Evolutionary conservation across 768 basidiomycete species (phyloP), one percentile per base, ranked within the genome.

Genomic region (Trametes cinnabarina): DNA sequence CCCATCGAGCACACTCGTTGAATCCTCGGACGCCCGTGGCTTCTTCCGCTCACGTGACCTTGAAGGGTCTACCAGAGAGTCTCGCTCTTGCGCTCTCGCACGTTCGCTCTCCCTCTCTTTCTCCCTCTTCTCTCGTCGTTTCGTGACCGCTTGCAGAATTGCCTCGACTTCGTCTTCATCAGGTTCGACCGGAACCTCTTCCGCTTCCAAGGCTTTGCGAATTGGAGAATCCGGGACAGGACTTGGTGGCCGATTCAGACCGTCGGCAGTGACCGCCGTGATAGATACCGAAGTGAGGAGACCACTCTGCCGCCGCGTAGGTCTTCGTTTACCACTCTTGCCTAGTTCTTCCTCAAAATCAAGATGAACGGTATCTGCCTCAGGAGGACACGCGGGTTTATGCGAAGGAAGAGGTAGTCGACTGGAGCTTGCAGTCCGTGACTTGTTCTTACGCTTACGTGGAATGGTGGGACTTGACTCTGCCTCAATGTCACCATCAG

Each of bases 141-240:
- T 82, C 15, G 68, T 57, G 19, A 68, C 69, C n/a, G 68, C 66
- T 49, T 73, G 72, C 10, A 72, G 60, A n/a, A 74, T 71, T 15
- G 66, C 68, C 32, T 77, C 77, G 47, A 77, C 68, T 43, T 71
- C 68, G 28, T 69, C 67, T 9, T 74, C 72, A 15, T 76, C 68
- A 5, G 73, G 66, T 12, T 67, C 65, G 10, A 39, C 59, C 14
- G 69, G 77, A 14, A 70, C 76, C 61, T 86, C 86, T 53, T 82
- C 85, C 35, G 85, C 82, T 25, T 78, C 76, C 56, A 82, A 82
- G 4, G 80, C 83, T 10, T 82, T 66, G 43, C 83, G 78, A 20
- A 76, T 64, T 28, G 86, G 85, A 2, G 84, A 86, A 6, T 85
- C 87, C 62, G 86, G 83, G 1, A 85, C 85, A 3, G 87, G 88